Percentiles rank a stretch among this genome's conserved stretches.
phyloP scores from a whole-genome alignment of 2,329 filamentous ascomycete genomes.

The Fusarium napiforme region DNA sequence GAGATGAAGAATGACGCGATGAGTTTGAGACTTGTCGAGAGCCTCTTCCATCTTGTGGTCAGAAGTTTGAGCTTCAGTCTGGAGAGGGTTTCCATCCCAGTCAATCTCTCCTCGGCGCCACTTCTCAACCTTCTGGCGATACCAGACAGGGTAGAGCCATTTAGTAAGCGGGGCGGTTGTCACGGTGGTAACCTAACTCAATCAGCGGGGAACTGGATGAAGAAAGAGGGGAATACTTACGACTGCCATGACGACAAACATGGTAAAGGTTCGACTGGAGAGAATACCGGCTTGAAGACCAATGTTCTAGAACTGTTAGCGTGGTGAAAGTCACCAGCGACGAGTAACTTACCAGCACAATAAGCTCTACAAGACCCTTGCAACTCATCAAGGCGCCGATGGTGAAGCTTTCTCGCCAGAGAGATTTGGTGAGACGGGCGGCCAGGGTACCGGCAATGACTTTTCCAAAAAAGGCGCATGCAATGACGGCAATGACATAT shows the following conservation, averaged over 20 bases:
- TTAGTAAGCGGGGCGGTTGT: slow-evolving; percentile 81
- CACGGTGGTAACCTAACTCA: slow-evolving; percentile 75
- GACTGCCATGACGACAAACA: slow-evolving; percentile 94
- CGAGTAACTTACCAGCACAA: slow-evolving; percentile 77
- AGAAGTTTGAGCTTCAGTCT: slow-evolving; percentile 39
- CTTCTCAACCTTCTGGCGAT: slow-evolving; percentile 62
- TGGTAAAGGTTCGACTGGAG: slow-evolving; percentile 84
- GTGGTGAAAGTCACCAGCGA: accelerated
- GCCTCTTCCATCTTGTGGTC: slow-evolving; percentile 44
- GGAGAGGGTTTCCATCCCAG: slow-evolving; percentile 68
- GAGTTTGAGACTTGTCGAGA: slow-evolving; percentile 42
- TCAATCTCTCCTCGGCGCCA: slow-evolving; percentile 88
- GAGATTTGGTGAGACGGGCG: slow-evolving; percentile 73
- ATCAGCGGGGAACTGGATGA: background rate
- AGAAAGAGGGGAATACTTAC: slow-evolving; percentile 32
- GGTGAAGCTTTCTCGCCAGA: slow-evolving; percentile 91
- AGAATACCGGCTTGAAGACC: slow-evolving; percentile 86
- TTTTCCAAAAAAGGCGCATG: slow-evolving; percentile 85
- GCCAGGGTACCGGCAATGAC: slow-evolving; percentile 84
- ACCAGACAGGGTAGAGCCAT: slow-evolving; percentile 76
- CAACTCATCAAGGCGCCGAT: slow-evolving; percentile 96
- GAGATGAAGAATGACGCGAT: slow-evolving; percentile 43
- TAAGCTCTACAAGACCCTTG: slow-evolving; percentile 93
- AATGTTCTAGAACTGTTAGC: slow-evolving; percentile 63
- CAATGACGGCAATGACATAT: slow-evolving; percentile 86